Conservation (phyloP, 805 yeast genomes). For the Metschnikowia picachoensis region DNA sequence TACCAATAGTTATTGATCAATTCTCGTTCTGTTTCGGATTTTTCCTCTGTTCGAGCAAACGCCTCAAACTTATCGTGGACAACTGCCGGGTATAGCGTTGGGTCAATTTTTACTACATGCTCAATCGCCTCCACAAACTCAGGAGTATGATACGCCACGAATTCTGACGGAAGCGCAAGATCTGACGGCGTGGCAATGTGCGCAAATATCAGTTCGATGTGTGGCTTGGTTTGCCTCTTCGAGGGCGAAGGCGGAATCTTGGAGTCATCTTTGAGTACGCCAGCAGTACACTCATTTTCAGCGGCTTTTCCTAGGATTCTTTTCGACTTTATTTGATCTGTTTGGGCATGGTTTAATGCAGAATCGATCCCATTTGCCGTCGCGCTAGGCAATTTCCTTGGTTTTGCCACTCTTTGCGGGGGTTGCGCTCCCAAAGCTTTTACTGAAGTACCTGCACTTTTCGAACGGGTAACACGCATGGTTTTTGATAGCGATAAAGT, state of each 20-base stretch:
- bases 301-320: neutral
- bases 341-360: neutral
- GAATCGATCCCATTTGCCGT: neutral
- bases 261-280: neutral
- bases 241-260: neutral
- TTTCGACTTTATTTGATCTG: neutral
- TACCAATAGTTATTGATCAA: slow-evolving; percentile 34
- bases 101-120: slow-evolving; percentile 29
- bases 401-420: slow-evolving; percentile 2
- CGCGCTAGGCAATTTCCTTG: neutral
- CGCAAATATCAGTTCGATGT: slow-evolving; percentile 14
- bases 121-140: slow-evolving; percentile 32
- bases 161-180: slow-evolving; percentile 26
- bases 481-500: neutral
- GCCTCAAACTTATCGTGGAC: slow-evolving; percentile 27
- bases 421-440: neutral
- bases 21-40: slow-evolving; percentile 11
- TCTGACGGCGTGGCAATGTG: slow-evolving; percentile 13
- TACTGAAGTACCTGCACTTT: neutral
- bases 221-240: slow-evolving; percentile 2
- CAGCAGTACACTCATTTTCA: neutral
- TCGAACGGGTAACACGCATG: slow-evolving; percentile 5
- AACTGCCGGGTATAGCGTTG: slow-evolving; percentile 32
- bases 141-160: slow-evolving; percentile 28
- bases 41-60: slow-evolving; percentile 14